Evolutionary conservation across 208 protist genomes (phyloP).

Genomic region (Trichomonas gallinae): DNA sequence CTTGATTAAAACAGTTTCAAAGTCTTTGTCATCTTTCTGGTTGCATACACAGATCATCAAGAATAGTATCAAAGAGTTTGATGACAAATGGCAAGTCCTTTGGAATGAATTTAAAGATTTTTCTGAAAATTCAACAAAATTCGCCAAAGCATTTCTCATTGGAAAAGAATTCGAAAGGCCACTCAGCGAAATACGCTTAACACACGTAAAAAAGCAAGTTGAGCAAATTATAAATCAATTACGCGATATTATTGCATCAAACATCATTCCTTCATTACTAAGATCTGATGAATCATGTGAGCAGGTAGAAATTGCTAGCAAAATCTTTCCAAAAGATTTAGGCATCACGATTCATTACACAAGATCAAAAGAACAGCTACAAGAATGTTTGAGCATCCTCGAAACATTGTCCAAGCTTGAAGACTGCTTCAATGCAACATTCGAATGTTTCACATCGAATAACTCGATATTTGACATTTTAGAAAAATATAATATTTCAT

Average conservation of each 20-base stretch:
- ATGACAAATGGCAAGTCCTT: background rate
- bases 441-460: background rate
- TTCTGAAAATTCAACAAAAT: background rate
- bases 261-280: background rate
- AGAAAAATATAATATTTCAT: background rate
- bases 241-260: background rate
- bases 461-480: background rate
- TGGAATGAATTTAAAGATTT: background rate
- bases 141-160: background rate
- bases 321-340: background rate
- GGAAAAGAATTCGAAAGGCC: background rate
- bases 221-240: background rate
- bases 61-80: background rate
- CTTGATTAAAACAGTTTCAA: background rate
- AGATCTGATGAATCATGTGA: background rate
- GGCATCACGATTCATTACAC: background rate
- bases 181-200: background rate
- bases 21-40: background rate
- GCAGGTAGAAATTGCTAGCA: background rate
- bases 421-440: background rate
- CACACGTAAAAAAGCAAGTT: background rate
- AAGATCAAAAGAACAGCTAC: background rate
- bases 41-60: background rate
- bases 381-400: background rate
- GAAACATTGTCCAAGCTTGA: background rate